A percentile compares a stretch with the other conserved stretches of the same genome.
Conservation (phyloP, 306 rosid species). For the Inga laurina region DNA sequence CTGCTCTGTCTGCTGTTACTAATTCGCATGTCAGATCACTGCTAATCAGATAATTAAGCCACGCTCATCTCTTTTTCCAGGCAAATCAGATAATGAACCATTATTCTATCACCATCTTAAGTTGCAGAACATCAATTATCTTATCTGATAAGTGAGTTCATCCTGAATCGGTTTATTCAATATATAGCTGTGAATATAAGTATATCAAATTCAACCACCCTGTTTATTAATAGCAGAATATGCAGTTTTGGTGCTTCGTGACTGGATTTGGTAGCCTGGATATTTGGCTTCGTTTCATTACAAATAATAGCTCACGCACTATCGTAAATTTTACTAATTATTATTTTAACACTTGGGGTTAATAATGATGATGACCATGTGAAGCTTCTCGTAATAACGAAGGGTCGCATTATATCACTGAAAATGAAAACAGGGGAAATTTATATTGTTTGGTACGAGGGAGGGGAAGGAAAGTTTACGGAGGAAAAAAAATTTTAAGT, state of each 20-base stretch:
- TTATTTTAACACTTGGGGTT: neutral
- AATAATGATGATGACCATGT: neutral
- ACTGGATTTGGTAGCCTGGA: neutral
- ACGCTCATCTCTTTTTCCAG: neutral
- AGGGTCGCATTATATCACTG: neutral
- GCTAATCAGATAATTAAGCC: neutral
- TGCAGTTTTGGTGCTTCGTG: neutral
- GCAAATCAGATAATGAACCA: neutral
- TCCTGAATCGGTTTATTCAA: neutral
- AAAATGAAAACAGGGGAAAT: neutral
- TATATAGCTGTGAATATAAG: neutral
- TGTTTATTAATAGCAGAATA: neutral
- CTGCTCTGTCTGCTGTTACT: neutral
- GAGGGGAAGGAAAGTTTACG: too few species aligned
- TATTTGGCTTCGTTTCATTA: neutral
- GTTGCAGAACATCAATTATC: neutral
- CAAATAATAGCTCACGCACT: neutral
- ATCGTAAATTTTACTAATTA: neutral
- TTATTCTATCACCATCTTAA: neutral
- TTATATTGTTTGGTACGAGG: too few species aligned
- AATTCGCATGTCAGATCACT: neutral
- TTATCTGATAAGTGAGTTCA: neutral
- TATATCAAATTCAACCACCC: neutral
- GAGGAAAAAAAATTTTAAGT: too few species aligned
- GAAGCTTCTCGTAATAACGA: neutral